phyloP scores from a whole-genome alignment of 257 asterid genomes.

The Fraxinus cuspidata region DNA sequence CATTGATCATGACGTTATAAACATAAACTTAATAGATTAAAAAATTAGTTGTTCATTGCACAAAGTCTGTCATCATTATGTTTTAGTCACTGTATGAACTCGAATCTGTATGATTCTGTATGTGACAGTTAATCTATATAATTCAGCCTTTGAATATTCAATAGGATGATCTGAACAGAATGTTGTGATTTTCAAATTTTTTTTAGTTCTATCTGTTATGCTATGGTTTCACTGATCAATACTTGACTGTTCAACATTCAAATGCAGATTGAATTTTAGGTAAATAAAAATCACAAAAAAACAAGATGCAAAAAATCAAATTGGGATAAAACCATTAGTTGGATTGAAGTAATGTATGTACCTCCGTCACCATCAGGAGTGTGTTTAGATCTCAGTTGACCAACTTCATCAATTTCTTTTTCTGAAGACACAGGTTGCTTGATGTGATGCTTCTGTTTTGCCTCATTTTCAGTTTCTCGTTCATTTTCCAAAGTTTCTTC shows the following conservation, averaged over 20 bases:
- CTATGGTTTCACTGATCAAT: no score
- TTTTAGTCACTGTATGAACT: no score
- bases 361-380: constrained; percentile 47
- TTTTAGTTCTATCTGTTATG: no score
- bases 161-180: no score
- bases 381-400: constrained; percentile 38
- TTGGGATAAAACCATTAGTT: background rate
- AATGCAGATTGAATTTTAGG: no score
- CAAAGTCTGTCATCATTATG: constrained; percentile 40
- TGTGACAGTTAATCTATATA: no score
- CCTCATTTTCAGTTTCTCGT: constrained; percentile 89
- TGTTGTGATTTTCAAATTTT: no score
- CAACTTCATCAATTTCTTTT: constrained; percentile 54
- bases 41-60: constrained; percentile 14
- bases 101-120: no score
- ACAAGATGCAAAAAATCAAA: background rate
- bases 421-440: constrained; percentile 54
- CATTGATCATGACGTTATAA: no score
- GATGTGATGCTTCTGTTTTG: constrained; percentile 81
- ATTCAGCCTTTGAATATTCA: no score
- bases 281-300: background rate
- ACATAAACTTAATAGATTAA: no score
- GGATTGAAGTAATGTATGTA: constrained; percentile 20
- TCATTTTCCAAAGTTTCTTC: constrained; percentile 95
- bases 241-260: no score